Evolutionary conservation across 805 yeast genomes (phyloP).

Genomic region (Candida hungchunana): DNA sequence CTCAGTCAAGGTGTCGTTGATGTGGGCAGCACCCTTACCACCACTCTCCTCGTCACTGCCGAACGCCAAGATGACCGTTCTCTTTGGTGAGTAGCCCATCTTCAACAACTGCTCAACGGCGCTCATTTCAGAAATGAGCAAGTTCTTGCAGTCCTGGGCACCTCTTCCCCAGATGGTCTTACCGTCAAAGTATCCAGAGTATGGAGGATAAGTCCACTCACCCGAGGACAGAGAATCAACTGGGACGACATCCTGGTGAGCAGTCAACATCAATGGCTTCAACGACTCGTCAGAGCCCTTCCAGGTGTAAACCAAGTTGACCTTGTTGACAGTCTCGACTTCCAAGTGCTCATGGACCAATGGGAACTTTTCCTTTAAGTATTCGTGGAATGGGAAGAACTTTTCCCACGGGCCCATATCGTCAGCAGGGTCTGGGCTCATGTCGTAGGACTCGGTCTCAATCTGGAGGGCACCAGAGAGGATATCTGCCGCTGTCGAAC

Average conservation of each 20-base stretch:
- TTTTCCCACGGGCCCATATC: conserved; percentile 31
- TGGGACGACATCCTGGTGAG: conserved; percentile 83
- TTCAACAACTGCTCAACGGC: conserved; percentile 48
- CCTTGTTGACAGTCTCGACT: conserved; percentile 53
- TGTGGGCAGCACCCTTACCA: conserved; percentile 60
- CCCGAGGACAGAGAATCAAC: conserved; percentile 51
- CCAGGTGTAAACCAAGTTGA: conserved; percentile 63
- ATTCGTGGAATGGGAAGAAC: conserved; percentile 42
- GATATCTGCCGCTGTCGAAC: conserved; percentile 8
- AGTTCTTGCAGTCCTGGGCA: conserved; percentile 64
- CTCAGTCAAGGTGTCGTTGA: conserved; percentile 42
- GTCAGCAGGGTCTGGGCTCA: conserved; percentile 21
- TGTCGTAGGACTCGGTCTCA: conserved; percentile 17
- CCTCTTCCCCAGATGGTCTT: conserved; percentile 70
- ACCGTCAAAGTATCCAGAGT: conserved; percentile 61
- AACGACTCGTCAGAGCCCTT: conserved; percentile 45
- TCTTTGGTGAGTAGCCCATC: conserved; percentile 43
- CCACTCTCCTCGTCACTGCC: conserved; percentile 77
- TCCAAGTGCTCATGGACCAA: conserved; percentile 42
- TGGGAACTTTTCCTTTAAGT: conserved; percentile 53
- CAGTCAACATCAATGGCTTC: conserved; percentile 66
- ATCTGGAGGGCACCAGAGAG: conserved; percentile 16
- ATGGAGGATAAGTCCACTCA: conserved; percentile 67
- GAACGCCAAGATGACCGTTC: conserved; percentile 58
- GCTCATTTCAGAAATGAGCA: conserved; percentile 59